These are phyloP conservation scores for Boletus mariae DNA, from an alignment of 1,284 basidiomycete species.

Conservation along the genomic window DNA sequence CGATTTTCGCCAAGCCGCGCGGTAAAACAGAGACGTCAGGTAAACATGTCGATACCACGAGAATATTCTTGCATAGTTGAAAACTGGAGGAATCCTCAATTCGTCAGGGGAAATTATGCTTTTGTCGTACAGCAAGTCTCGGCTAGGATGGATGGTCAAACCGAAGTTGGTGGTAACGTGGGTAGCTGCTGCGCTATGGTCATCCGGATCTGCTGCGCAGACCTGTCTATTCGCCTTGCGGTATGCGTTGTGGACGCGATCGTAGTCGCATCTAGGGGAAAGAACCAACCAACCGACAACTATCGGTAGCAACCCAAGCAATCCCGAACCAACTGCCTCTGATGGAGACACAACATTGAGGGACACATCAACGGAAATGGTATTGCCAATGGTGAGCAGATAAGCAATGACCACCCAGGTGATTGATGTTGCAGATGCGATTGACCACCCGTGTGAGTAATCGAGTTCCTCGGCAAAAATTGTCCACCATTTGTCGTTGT, in stretches of 20 bases:
- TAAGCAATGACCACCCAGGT: conserved; percentile 32
- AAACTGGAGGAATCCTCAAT: conserved; percentile 9
- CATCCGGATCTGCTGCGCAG: background rate
- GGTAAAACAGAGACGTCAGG: conserved; percentile 19
- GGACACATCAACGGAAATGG: conserved; percentile 20
- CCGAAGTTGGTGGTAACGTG: conserved; percentile 14
- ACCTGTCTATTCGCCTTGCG: conserved; percentile 28
- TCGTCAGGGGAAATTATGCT: no score
- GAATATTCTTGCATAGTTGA: conserved; percentile 31
- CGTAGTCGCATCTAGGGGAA: conserved; percentile 39
- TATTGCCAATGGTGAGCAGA: conserved; percentile 38
- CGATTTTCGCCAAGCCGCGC: conserved; percentile 15
- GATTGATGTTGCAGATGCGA: conserved; percentile 38
- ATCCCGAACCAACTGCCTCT: conserved; percentile 34
- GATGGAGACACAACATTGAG: no score
- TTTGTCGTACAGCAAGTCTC: background rate
- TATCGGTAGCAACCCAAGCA: conserved; percentile 42
- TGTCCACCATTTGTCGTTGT: no score
- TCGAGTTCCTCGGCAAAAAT: no score
- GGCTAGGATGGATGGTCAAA: conserved; percentile 18
- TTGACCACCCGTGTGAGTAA: conserved; percentile 36
- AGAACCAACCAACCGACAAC: conserved; percentile 42
- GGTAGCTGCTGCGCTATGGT: conserved; percentile 2
- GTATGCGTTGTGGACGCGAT: conserved; percentile 32
- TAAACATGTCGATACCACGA: conserved; percentile 26